A percentile compares a stretch with the other conserved stretches of the same genome.
Conservation (phyloP, 1,284 basidiomycete species). For the Baeospora myosura region DNA sequence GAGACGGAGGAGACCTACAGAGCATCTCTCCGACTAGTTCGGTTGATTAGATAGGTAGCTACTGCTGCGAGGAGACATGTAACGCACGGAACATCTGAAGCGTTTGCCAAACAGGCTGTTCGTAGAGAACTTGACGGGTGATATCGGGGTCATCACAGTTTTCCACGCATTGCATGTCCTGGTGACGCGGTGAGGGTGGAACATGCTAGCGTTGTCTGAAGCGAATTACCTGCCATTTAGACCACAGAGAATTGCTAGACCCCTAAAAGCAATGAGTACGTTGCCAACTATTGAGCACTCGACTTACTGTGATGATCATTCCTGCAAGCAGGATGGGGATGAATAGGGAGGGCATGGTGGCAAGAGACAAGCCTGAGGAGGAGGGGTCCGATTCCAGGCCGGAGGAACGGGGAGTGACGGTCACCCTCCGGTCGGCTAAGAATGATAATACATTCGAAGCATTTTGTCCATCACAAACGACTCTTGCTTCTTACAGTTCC, state of each 20-base stretch:
- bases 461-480: too few relatives aligned
- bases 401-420: too few relatives aligned
- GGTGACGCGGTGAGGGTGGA: conserved; percentile 11
- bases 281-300: background rate
- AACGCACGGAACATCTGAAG: conserved; percentile 86
- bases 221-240: conserved; percentile 64
- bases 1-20: conserved; percentile 48
- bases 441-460: too few relatives aligned
- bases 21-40: conserved; percentile 82
- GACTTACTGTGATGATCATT: conserved; percentile 70
- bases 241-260: conserved; percentile 73
- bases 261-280: conserved; percentile 37
- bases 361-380: conserved; percentile 21
- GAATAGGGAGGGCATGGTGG: conserved; percentile 42
- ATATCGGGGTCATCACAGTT: conserved; percentile 65
- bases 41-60: conserved; percentile 27
- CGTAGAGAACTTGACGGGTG: conserved; percentile 61
- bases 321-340: conserved; percentile 52
- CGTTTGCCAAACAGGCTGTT: conserved; percentile 92
- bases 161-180: conserved; percentile 96
- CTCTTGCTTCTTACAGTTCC: background rate
- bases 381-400: conserved; percentile 16
- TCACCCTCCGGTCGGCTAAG: too few relatives aligned
- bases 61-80: conserved; percentile 12
- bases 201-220: conserved; percentile 2